Conservation (phyloP, 2,329 filamentous ascomycete species). For the Ilyonectria destructans region DNA sequence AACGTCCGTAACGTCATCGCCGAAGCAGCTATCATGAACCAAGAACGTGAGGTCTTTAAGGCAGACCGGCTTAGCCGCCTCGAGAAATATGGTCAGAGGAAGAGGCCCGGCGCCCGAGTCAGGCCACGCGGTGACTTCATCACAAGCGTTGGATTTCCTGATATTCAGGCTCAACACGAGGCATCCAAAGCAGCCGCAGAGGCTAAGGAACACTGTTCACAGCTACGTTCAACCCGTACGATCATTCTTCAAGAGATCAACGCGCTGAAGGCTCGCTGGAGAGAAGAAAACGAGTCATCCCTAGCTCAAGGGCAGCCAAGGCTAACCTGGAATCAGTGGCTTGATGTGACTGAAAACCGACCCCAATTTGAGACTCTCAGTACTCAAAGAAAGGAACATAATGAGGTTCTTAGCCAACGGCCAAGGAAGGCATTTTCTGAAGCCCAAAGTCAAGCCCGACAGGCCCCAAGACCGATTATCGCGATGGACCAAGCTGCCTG, state of each 20-base stretch:
- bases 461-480: conserved; percentile 4
- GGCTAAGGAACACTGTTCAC: too few species aligned
- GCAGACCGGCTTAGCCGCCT: neutral
- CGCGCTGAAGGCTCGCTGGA: neutral
- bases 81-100: conserved; percentile 8
- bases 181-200: too few species aligned
- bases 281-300: neutral
- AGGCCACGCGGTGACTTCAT: conserved; percentile 6
- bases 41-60: conserved; percentile 4
- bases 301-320: conserved; percentile 2
- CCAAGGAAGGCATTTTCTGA: conserved; percentile 8
- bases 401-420: neutral
- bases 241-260: conserved; percentile 11
- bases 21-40: neutral
- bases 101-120: neutral
- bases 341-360: neutral
- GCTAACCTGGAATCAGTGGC: conserved; percentile 8
- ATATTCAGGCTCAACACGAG: too few species aligned
- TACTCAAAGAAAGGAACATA: conserved; percentile 4
- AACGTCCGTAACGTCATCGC: conserved; percentile 2
- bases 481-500: conserved; percentile 9
- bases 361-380: neutral
- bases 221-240: too few species aligned
- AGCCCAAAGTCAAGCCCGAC: neutral
- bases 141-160: conserved; percentile 4